These are phyloP conservation scores for Cercospora beticola DNA, from an alignment of 2,329 filamentous ascomycete genomes.

Conservation along the genomic window DNA sequence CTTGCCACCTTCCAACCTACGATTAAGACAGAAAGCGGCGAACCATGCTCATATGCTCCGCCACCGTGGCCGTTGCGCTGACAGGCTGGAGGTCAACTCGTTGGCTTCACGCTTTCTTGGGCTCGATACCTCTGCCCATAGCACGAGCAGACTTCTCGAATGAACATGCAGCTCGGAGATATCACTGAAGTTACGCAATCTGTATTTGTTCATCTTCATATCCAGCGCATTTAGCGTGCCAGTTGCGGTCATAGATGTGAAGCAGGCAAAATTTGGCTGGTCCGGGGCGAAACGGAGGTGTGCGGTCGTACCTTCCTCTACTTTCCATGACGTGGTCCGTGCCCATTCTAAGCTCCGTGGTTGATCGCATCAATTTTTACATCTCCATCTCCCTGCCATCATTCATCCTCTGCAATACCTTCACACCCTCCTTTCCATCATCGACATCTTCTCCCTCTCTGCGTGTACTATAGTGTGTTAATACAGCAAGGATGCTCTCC, in stretches of 20 bases:
- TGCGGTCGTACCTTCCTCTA: too few relatives aligned
- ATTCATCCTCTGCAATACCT: slow-evolving; percentile 10
- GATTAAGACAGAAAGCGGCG: background rate
- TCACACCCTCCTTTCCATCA: slow-evolving; percentile 13
- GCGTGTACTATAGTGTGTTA: slow-evolving; percentile 28
- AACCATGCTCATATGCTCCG: background rate
- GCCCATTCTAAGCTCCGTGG: background rate
- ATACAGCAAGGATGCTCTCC: slow-evolving; percentile 37
- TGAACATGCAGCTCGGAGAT: background rate
- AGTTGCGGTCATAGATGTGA: too few relatives aligned
- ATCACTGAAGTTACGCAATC: too few relatives aligned
- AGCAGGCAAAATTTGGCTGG: background rate
- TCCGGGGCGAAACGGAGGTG: background rate
- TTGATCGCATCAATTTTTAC: slow-evolving; percentile 7
- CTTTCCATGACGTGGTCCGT: background rate
- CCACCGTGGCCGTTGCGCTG: background rate
- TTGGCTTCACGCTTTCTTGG: background rate
- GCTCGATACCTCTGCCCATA: background rate
- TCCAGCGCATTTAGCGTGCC: too few relatives aligned
- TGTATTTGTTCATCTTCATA: background rate
- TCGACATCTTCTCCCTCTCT: slow-evolving; percentile 14
- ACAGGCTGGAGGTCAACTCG: background rate
- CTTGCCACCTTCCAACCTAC: background rate
- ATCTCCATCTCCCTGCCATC: background rate
- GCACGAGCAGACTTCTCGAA: background rate